A percentile compares a stretch with the other conserved stretches of the same genome.
Evolutionary conservation across 78 protist species (phyloP).

Genomic region (Chrysochromulina parva): DNA sequence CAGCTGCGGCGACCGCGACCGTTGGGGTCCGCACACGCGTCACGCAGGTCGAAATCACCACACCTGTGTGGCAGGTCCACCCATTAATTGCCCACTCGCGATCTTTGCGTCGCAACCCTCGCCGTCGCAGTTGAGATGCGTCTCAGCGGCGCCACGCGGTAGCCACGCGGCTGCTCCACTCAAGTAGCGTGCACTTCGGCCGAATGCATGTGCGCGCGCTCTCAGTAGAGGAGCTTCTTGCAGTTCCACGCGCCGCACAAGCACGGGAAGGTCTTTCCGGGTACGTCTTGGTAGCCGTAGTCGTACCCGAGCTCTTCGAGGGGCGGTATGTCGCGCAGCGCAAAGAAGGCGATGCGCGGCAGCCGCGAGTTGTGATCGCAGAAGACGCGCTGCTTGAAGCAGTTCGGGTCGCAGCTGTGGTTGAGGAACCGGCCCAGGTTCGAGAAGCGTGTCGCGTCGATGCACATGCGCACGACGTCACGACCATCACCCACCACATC

Average conservation of each 20-base stretch:
- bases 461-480: neutral
- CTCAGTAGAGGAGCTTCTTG: neutral
- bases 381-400: slow-evolving; percentile 27
- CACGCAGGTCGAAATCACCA: too few species aligned
- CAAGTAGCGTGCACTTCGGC: too few species aligned
- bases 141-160: too few species aligned
- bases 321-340: slow-evolving; percentile 39
- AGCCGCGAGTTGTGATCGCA: slow-evolving; percentile 1
- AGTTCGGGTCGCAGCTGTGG: slow-evolving; percentile 73
- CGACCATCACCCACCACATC: slow-evolving; percentile 30
- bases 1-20: too few species aligned
- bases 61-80: too few species aligned
- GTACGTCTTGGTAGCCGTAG: slow-evolving; percentile 43
- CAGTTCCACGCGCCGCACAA: slow-evolving; percentile 54
- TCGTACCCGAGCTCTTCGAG: slow-evolving; percentile 70
- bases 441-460: slow-evolving; percentile 64
- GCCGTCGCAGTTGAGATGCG: too few species aligned
- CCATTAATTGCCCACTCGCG: too few species aligned
- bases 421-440: slow-evolving; percentile 66
- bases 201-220: too few species aligned
- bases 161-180: too few species aligned
- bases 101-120: too few species aligned
- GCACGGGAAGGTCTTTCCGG: slow-evolving; percentile 40
- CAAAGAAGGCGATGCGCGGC: slow-evolving; percentile 61
- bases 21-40: too few species aligned